These are phyloP conservation scores for Alternaria sp. DNA, from an alignment of 2,329 filamentous ascomycete genomes.

Conservation along the genomic window DNA sequence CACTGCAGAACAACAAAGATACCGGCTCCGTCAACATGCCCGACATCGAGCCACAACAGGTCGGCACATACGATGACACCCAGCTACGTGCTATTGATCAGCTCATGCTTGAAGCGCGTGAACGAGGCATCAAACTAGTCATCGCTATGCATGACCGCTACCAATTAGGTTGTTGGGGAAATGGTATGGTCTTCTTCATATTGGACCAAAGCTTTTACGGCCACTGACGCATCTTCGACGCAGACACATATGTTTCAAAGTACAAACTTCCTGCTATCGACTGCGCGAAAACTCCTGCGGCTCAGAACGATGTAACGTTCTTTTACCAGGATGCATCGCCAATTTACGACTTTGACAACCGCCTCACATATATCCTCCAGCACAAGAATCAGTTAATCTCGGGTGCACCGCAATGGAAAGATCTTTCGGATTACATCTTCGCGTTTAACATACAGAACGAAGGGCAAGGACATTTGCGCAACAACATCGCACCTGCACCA, in stretches of 20 bases:
- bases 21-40: conserved; percentile 16
- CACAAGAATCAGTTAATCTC: neutral
- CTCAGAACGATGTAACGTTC: conserved; percentile 14
- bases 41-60: conserved; percentile 11
- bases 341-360: conserved; percentile 18
- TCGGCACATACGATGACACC: conserved; percentile 10
- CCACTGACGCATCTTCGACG: neutral
- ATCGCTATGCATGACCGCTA: conserved; percentile 18
- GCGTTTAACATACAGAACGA: conserved; percentile 18
- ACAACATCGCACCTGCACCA: conserved; percentile 9
- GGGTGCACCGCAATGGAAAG: conserved; percentile 2
- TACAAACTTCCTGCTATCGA: neutral
- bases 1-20: conserved; percentile 13
- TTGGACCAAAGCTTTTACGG: too few species aligned
- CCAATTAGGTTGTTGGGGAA: conserved; percentile 15
- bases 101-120: conserved; percentile 9
- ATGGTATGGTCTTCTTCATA: neutral
- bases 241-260: neutral
- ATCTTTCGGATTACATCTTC: conserved; percentile 14
- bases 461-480: conserved; percentile 14
- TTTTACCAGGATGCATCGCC: conserved; percentile 18
- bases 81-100: conserved; percentile 14
- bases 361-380: conserved; percentile 10
- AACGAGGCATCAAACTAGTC: conserved; percentile 12
- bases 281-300: conserved; percentile 1